A percentile compares a stretch with the other conserved stretches of the same genome.
Conservation (phyloP, 495 filamentous ascomycete species). For the Melanomma pulvis-pyrius region DNA sequence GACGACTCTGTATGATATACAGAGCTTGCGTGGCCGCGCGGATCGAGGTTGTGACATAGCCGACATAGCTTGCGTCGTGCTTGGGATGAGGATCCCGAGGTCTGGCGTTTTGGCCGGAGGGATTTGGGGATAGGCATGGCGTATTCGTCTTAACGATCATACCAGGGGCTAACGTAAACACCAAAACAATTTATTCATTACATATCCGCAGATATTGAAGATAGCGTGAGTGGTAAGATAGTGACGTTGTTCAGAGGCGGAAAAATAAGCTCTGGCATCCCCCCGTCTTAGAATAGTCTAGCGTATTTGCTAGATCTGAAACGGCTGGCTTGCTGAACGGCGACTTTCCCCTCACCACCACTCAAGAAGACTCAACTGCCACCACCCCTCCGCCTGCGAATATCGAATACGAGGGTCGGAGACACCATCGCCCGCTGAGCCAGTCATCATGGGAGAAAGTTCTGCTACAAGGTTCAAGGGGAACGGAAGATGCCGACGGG, state of each 20-base stretch:
- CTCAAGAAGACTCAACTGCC: neutral
- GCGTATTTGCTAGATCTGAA: neutral
- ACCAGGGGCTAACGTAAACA: neutral
- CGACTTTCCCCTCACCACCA: constrained; percentile 3
- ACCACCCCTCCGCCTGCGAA: neutral
- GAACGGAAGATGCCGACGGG: neutral
- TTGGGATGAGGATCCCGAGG: neutral
- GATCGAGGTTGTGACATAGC: constrained; percentile 27
- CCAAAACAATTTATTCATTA: neutral
- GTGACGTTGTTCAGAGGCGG: neutral
- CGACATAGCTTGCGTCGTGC: constrained; percentile 16
- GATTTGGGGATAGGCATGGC: constrained; percentile 21
- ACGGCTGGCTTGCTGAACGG: neutral
- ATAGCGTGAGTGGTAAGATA: neutral
- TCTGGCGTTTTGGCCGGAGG: constrained; percentile 5
- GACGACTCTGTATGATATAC: constrained; percentile 15
- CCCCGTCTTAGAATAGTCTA: neutral
- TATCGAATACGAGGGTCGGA: neutral
- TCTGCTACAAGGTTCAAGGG: neutral
- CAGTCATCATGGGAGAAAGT: neutral
- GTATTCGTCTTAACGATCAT: neutral
- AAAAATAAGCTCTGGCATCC: neutral
- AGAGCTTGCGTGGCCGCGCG: constrained; percentile 25
- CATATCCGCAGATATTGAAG: neutral
- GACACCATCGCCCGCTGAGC: neutral